Evolutionary conservation across 306 rosid species (phyloP), one percentile per base, ranked within the genome.

Genomic region (Alnus glutinosa): DNA sequence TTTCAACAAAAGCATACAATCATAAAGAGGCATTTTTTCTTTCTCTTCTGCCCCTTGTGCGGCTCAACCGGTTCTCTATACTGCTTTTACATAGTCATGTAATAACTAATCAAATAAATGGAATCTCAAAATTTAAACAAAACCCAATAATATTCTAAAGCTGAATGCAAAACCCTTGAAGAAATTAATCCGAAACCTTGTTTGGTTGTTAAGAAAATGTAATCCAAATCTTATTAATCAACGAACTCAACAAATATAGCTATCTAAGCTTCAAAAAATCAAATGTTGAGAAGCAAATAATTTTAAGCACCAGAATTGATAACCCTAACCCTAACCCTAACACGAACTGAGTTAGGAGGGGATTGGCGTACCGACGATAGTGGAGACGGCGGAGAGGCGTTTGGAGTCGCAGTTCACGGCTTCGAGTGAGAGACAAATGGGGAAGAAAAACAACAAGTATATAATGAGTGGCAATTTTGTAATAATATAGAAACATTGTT

Each of bases 1-100:
- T 82, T 95, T 95, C 83, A 89, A 77, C 78, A 95, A 82, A 75
- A 95, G 87, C 98, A 95, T 90, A 79, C 96, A 86, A 78, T 89
- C 92, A 23, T 89, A 95, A 71, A 84, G 92, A 68, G 99, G 99
- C 97, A 95, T 95, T 66, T 74, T 73, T 73, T 92, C 62, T 70
- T 76, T 71, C 76, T 51, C 74, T 78, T 74, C 63, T 71, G 46
- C 44, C 67, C 66, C 66, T 61, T 0, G 50, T 34, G 63, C 70
- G n/a, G 16, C 73, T 73, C n/a, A 50, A 37, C 50, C 15, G 4
- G 44, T 12, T 59, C 18, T 13, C 9, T 32, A 44, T 4, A 54
- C 48, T 68, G 34, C 42, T 32, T 39, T 6, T 4, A 67, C 49
- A 77, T 13, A 2, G 4, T 34, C 44, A 62, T 30, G 49, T 8